These are phyloP conservation scores for Penicillium ochrochloron DNA, from an alignment of 495 filamentous ascomycete species.

Conservation along the genomic window DNA sequence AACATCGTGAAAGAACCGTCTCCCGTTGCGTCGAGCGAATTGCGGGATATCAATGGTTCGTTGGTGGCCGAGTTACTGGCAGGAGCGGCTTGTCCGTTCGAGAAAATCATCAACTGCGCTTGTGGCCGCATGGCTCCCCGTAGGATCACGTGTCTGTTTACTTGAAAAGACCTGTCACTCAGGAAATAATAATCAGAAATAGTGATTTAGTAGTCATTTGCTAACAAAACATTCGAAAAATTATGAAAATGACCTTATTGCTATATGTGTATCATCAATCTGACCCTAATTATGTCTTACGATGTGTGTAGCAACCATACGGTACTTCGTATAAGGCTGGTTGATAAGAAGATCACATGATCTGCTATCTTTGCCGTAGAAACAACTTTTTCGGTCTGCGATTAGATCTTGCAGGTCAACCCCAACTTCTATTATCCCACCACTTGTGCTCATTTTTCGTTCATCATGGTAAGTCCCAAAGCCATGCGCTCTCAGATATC, in stretches of 20 bases:
- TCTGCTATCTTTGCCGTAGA: constrained; percentile 36
- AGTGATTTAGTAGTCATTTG: background rate
- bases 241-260: background rate
- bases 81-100: constrained; percentile 28
- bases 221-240: background rate
- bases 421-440: constrained; percentile 23
- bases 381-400: constrained; percentile 44
- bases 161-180: background rate
- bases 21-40: constrained; percentile 15
- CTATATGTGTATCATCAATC: background rate
- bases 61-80: constrained; percentile 14
- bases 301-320: background rate
- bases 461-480: constrained; percentile 44
- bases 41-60: constrained; percentile 23
- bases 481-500: background rate
- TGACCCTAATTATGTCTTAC: background rate
- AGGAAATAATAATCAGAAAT: background rate
- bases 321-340: constrained; percentile 11
- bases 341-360: constrained; percentile 37
- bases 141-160: constrained; percentile 34
- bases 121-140: constrained; percentile 34
- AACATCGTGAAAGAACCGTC: constrained; percentile 40
- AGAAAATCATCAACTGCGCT: constrained; percentile 40
- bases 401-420: constrained; percentile 36
- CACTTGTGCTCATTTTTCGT: constrained; percentile 26